Base-by-base conservation (phyloP, 768 basidiomycete genomes). In the Leccinum uliginosum region DNA sequence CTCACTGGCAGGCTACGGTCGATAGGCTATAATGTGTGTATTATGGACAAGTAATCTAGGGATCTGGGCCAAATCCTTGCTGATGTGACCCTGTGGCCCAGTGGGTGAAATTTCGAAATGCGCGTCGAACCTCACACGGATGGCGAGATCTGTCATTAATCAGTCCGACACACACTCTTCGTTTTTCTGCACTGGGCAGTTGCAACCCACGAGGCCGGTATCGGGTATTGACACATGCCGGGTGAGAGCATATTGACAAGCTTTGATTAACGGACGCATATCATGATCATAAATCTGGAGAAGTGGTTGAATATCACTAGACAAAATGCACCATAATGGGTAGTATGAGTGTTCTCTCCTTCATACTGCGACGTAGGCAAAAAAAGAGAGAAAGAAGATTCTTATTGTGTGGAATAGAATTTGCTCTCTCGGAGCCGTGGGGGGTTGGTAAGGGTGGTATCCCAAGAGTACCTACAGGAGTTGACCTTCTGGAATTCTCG, bases 111-210 rank as follows among this genome's bases (percentile, higher is more conserved):
- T n/a, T n/a, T n/a, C n/a, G n/a, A n/a, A 40, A 40, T 40, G n/a
- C 9, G 9, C n/a, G 9, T 40, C 9, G 38, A 40, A 40, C 38
- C n/a, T 38, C 9, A n/a, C 38, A 38, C n/a, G n/a, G 38, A 38
- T 38, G 38, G 10, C 2, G 9, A 38, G n/a, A 10, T 17, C 38
- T 38, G 34, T 34, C 1, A 2, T 6, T 6, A 15, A 34, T 34
- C 6, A 14, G 6, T 15, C 15, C 4, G 2, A 34, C 34, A 34
- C 15, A 34, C 34, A 15, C 15, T 34, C 34, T 5, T 91, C 89
- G 0, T 34, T 34, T 34, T 34, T 34, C 6, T 34, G 34, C 34
- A 34, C 5, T 34, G 34, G 8, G 15, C 2, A 7, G 34, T 46
- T 50, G 43, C 10, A 15, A 50, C 6, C 8, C n/a, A n/a, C 5